Base-by-base conservation (phyloP, 306 rosid genomes). In the Erythrophleum fordii region DNA sequence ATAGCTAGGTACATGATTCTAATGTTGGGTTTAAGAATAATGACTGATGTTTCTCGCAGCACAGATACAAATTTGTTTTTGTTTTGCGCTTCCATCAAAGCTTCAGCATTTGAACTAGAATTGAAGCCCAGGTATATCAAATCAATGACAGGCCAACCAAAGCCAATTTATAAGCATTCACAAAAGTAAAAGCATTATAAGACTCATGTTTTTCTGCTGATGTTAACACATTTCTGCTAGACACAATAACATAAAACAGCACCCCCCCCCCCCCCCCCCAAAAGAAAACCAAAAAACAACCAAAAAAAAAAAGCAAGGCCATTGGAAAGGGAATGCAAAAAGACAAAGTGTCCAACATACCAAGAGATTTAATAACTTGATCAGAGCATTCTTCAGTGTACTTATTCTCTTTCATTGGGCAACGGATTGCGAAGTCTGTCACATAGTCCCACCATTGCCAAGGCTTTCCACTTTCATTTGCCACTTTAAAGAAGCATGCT, bases 361-460 rank as follows among this genome's bases (percentile, higher is more conserved):
- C 99, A 39, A 95, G 93, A 61, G 99, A 89, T 78, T 80, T 55
- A 29, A 91, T 88, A 78, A 95, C 97, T 82, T 83, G 85, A 87
- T 95, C 87, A 49, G 99, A 90, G 86, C 99, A 95, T 7, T 91
- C 97, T 75, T 84, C 88, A 0, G 49, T 82, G 80, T 90, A 95
- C 83, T 77, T 93, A 28, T 90, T 82, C 73, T 82, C 86, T 82
- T 90, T 93, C 99, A 95, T 95, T 22, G 99, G 98, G 78, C 99
- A 95, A 11, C 99, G 98, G 56, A 95, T 91, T 22, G 97, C 83
- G 71, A 95, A 95, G 83, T 95, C 99, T 3, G 97, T 90, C 64
- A 89, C 96, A 73, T 93, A 95, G 86, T 93, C 97, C 99, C 99
- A 95, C 99, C 99, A 95, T 76, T 90, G 91, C 99, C 99, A 95